phyloP scores from a whole-genome alignment of 345 rosid species.

The Camelina hispida region DNA sequence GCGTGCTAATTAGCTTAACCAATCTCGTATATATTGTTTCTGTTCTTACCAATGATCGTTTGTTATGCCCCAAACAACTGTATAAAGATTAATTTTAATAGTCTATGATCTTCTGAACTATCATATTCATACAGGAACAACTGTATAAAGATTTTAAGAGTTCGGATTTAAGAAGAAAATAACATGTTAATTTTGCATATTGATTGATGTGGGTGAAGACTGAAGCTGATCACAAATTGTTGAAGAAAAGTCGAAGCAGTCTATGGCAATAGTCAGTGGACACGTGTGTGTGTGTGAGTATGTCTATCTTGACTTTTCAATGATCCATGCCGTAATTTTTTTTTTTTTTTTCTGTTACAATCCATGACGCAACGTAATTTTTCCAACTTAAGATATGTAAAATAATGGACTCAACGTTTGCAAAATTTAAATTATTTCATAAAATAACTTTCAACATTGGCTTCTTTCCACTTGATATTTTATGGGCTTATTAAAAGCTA shows the following conservation, averaged over 20 bases:
- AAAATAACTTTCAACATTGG: constrained; percentile 31
- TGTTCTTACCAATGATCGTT: too few species aligned
- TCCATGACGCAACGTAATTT: too few species aligned
- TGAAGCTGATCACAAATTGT: not conserved
- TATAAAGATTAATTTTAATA: too few species aligned
- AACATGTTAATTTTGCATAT: too few species aligned
- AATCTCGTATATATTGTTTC: too few species aligned
- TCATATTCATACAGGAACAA: too few species aligned
- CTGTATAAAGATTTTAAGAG: too few species aligned
- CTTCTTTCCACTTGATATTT: constrained; percentile 35
- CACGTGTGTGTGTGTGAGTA: not conserved
- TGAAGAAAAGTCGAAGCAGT: not conserved
- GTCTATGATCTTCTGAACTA: too few species aligned
- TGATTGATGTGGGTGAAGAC: not conserved
- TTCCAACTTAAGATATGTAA: constrained; percentile 14
- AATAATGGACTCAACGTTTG: constrained; percentile 10
- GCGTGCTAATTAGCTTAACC: too few species aligned
- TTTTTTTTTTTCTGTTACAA: too few species aligned
- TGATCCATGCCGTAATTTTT: constrained; percentile 17
- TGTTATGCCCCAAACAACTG: too few species aligned
- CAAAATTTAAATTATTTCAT: not conserved
- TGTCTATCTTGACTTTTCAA: constrained; percentile 10
- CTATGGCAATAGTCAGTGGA: constrained; percentile 14
- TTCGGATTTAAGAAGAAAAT: too few species aligned
- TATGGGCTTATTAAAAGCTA: constrained; percentile 1